phyloP scores from a whole-genome alignment of 345 rosid genomes.

The Boechera stricta region DNA sequence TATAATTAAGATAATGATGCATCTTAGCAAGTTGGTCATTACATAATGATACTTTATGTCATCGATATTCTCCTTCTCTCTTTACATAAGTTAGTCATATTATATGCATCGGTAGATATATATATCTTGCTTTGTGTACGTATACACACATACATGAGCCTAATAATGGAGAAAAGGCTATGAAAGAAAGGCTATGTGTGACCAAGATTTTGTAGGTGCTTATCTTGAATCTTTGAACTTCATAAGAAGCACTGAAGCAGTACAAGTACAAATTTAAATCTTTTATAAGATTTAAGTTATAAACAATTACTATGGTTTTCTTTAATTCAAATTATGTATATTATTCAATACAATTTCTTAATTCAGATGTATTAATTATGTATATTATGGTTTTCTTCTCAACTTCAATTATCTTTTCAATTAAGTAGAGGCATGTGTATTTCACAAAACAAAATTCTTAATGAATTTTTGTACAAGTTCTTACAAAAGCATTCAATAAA shows the following conservation, averaged over 20 bases:
- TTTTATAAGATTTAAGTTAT: conserved; percentile 5
- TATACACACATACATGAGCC: conserved; percentile 26
- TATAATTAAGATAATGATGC: conserved; percentile 40
- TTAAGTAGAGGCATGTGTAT: conserved; percentile 1
- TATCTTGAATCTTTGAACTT: conserved; percentile 40
- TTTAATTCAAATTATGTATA: neutral
- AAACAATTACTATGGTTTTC: neutral
- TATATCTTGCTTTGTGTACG: neutral
- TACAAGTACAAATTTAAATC: conserved; percentile 26
- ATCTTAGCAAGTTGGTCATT: conserved; percentile 44
- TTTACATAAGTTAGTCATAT: conserved; percentile 23
- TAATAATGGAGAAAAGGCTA: conserved; percentile 44
- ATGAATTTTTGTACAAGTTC: neutral
- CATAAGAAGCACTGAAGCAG: conserved; percentile 14
- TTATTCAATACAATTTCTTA: neutral
- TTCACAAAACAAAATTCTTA: neutral
- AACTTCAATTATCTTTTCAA: neutral
- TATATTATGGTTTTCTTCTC: neutral
- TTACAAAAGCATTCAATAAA: conserved; percentile 8
- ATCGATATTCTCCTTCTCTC: conserved; percentile 41
- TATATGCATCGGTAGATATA: conserved; percentile 4
- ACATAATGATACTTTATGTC: conserved; percentile 44
- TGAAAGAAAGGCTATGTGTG: conserved; percentile 46
- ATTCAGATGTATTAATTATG: neutral
- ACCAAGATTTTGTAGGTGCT: conserved; percentile 43